Conservation (phyloP, 352 stramenopile species). For the Phytophthora brassicae region DNA sequence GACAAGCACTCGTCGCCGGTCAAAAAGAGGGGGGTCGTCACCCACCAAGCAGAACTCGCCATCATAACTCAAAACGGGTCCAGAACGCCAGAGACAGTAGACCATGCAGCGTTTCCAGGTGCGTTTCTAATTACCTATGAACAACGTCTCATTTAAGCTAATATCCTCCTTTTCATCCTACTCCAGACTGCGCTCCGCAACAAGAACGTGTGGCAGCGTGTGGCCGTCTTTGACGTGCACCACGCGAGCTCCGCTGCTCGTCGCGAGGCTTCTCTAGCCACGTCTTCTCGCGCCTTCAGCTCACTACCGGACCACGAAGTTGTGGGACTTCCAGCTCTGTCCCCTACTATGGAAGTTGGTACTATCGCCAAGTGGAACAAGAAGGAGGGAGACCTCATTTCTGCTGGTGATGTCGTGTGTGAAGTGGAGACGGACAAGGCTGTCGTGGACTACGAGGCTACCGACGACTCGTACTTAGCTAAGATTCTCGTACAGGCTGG, state of each 20-base stretch:
- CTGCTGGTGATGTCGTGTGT: constrained; percentile 92
- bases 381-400: constrained; percentile 90
- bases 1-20: constrained; percentile 4
- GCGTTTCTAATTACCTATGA: constrained; percentile 12
- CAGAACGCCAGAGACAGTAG: constrained; percentile 16
- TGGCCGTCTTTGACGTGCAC: constrained; percentile 45
- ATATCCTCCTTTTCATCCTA: background rate
- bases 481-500: constrained; percentile 94
- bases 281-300: constrained; percentile 47
- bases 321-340: constrained; percentile 71
- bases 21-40: constrained; percentile 14
- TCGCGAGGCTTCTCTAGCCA: constrained; percentile 21
- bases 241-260: constrained; percentile 28
- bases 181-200: constrained; percentile 49
- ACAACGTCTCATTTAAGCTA: background rate
- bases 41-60: constrained; percentile 26
- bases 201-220: constrained; percentile 63
- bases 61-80: constrained; percentile 35
- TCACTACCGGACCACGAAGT: constrained; percentile 75
- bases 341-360: constrained; percentile 94
- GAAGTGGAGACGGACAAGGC: constrained; percentile 99
- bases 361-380: constrained; percentile 95
- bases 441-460: constrained; percentile 96
- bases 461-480: constrained; percentile 94
- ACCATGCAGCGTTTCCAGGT: constrained; percentile 73